These are phyloP conservation scores for Sugiyamaella lignohabitans DNA, from an alignment of 805 yeast genomes.

Conservation along the genomic window DNA sequence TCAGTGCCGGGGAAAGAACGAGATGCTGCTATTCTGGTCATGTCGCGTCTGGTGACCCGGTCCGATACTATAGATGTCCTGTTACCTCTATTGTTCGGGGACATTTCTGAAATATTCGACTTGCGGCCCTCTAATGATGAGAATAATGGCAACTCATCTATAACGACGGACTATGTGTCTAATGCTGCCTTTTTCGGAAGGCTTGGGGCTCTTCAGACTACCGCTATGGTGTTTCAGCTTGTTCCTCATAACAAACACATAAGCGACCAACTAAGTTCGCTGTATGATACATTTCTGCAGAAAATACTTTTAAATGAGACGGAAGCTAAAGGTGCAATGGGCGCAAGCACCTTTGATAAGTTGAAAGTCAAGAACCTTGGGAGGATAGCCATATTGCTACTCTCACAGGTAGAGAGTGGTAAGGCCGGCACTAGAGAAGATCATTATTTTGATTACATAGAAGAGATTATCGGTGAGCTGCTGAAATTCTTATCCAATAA, in stretches of 20 bases:
- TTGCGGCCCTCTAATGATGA: too few species aligned
- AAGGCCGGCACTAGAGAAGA: constrained; percentile 9
- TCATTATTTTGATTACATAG: constrained; percentile 37
- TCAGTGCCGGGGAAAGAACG: constrained; percentile 51
- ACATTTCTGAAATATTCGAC: background rate
- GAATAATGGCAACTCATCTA: background rate
- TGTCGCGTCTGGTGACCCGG: constrained; percentile 51
- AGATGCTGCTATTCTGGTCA: constrained; percentile 44
- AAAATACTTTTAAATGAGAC: background rate
- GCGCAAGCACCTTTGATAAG: constrained; percentile 16
- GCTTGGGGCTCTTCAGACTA: constrained; percentile 38
- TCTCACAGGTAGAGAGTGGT: constrained; percentile 15
- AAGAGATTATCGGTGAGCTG: constrained; percentile 44
- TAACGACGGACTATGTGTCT: background rate
- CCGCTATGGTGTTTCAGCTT: constrained; percentile 26
- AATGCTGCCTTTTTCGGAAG: constrained; percentile 16
- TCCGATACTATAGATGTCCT: constrained; percentile 34
- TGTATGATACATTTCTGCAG: background rate
- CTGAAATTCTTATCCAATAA: constrained; percentile 39
- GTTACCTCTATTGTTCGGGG: constrained; percentile 27
- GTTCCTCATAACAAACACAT: too few species aligned
- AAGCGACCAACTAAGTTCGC: background rate
- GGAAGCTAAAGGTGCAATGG: background rate
- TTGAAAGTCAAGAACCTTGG: constrained; percentile 34
- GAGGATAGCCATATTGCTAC: constrained; percentile 33